Conservation (phyloP, 2,329 filamentous ascomycete genomes). For the Nemania sp. region DNA sequence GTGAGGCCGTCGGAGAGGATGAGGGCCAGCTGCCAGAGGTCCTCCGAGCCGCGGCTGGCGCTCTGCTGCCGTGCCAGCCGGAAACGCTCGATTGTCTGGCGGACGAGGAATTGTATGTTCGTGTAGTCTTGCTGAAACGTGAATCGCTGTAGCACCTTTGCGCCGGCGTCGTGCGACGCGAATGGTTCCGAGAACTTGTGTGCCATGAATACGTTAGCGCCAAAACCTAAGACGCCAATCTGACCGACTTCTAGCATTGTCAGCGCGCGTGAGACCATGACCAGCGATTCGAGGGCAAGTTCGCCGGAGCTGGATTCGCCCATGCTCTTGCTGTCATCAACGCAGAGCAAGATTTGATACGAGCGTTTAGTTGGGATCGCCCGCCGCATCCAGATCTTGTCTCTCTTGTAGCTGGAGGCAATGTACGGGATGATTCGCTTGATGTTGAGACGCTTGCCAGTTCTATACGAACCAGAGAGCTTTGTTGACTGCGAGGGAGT, state of each 20-base stretch:
- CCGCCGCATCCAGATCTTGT: constrained; percentile 99
- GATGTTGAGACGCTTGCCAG: constrained; percentile 97
- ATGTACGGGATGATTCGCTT: constrained; percentile 99
- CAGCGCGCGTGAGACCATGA: constrained; percentile 84
- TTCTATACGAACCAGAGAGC: constrained; percentile 94
- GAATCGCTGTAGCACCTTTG: constrained; percentile 83
- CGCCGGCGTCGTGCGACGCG: constrained; percentile 74
- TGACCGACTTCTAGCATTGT: constrained; percentile 94
- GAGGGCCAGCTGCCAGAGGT: constrained; percentile 94
- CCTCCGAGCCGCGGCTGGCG: constrained; percentile 55
- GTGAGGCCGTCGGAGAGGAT: constrained; percentile 95
- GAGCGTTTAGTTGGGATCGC: constrained; percentile 88
- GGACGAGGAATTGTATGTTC: constrained; percentile 79
- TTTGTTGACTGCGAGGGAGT: constrained; percentile 94
- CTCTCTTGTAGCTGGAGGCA: constrained; percentile 94
- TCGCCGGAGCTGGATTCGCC: constrained; percentile 74
- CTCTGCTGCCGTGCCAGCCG: constrained; percentile 70
- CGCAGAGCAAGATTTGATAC: constrained; percentile 96
- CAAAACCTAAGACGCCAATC: constrained; percentile 89
- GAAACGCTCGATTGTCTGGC: constrained; percentile 80
- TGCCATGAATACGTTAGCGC: constrained; percentile 78
- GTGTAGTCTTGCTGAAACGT: constrained; percentile 84
- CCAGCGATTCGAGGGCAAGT: constrained; percentile 90
- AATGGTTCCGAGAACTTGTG: constrained; percentile 86
- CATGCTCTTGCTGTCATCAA: constrained; percentile 96